Base-by-base conservation (phyloP, 2,329 filamentous ascomycete genomes). In the Chalaropsis thielavioides region DNA sequence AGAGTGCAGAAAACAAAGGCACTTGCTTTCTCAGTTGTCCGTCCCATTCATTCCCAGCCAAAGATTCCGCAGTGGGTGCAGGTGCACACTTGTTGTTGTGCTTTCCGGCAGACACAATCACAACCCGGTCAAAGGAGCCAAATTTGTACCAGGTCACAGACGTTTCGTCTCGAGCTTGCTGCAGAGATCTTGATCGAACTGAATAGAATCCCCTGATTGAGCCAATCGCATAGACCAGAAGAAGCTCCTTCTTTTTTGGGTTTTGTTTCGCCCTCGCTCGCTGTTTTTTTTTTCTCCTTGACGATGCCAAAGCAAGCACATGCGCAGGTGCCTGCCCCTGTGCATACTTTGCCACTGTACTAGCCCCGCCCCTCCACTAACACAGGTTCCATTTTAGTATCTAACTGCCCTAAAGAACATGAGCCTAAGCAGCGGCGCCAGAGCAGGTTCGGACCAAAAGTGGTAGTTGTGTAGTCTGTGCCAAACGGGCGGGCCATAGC, bases 181-280 rank as follows among this genome's bases (percentile, higher is more conserved):
- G 38, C 13, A 49, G 54, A 61, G 54, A 60, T 64, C 54, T 64
- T 60, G 40, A 64, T 64, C 31, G 63, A 64, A 64, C 22, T 64
- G 41, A 51, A 60, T 54, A 40, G 63, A 64, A 64, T 24, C 11
- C 41, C 43, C 51, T 46, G n/a, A n/a, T 3, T 44, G 27, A 59
- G 6, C 46, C 58, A 61, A 38, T 61, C n/a, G 38, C n/a, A 61
- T 61, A 27, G 38, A 43, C 22, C 5, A 10, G 35, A 38, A 38
- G 35, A 38, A 38, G 35, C 35, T 38, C 35, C 35, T 38, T 38
- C 7, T 8, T 22, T 51, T 51, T 51, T 27, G n/a, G n/a, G n/a
- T 24, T 4, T 49, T 49, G n/a, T n/a, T n/a, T n/a, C n/a, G n/a
- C 31, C 31, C 31, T 31, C 31, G 2, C 31, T 31, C 31, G n/a